Evolutionary conservation across 305 asterid genomes (phyloP).

Genomic region (Rubia occidens): DNA sequence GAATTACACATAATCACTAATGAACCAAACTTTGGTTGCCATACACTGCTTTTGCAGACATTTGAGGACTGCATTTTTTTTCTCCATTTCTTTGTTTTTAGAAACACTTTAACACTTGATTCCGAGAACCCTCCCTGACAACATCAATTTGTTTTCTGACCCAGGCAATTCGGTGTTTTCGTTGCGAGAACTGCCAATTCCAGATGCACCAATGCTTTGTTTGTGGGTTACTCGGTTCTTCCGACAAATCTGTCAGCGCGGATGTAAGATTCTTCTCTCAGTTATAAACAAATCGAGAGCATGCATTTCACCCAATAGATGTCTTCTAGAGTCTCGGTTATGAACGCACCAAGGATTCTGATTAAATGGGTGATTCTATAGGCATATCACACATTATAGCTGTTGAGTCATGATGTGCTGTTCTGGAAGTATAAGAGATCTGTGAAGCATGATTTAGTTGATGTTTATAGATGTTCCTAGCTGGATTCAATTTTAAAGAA

Average conservation of each 20-base stretch:
- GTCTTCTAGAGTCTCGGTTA: not conserved
- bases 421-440: not conserved
- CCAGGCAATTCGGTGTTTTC: conserved; percentile 52
- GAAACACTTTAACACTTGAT: not conserved
- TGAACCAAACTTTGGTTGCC: not conserved
- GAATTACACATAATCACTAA: not conserved
- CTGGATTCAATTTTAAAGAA: not conserved
- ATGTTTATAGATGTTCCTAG: not conserved
- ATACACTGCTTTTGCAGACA: not conserved
- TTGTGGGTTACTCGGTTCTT: conserved; percentile 60
- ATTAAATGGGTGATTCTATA: not conserved
- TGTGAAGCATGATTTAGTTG: not conserved
- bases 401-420: not conserved
- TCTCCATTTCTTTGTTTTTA: not conserved
- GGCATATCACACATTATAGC: not conserved
- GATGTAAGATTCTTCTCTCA: conserved; percentile 39
- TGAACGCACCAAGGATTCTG: not conserved
- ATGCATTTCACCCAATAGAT: not conserved
- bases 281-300: not conserved
- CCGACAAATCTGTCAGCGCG: conserved; percentile 48
- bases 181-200: conserved; percentile 57
- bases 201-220: conserved; percentile 59
- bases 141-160: conserved; percentile 9
- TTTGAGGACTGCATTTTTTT: not conserved
- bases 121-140: not conserved